Base-by-base conservation (phyloP, 2,329 filamentous ascomycete species). In the Sporothrix pallida region DNA sequence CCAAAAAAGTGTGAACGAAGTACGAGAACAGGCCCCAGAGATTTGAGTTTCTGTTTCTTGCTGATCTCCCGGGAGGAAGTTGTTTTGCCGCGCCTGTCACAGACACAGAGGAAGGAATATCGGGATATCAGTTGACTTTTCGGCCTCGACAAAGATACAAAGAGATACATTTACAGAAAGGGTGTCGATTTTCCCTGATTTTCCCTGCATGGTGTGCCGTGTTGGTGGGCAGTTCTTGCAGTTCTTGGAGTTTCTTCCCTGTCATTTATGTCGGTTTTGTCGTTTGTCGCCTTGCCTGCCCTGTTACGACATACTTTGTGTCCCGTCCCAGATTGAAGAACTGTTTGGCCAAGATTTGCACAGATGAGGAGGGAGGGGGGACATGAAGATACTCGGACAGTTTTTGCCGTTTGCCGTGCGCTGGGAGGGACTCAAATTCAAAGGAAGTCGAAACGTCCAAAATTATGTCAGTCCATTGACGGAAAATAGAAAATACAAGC, bases 131-230 rank as follows among this genome's bases (percentile, higher is more conserved):
- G 15, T 23, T 37, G 3, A 37, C 31, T 37, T 37, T 37, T 37
- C 31, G 31, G 31, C 7, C 31, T 5, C 31, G 31, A 37, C 31
- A 37, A 37, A 37, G 48, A 50, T 50, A 50, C 48, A 50, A 50
- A 50, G 48, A 50, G 48, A 50, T 13, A 50, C 52, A 23, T 20
- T 37, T 37, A 37, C 31, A 37, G 56, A n/a, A 17, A 63, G 60
- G 60, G 60, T 63, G 60, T 44, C 60, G 31, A 12, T 63, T 63
- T 37, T 63, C 60, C 37, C 60, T 63, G 31, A 20, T 46, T 46
- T 44, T 65, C n/a, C 60, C 60, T 65, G 60, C 60, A 65, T 65
- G 37, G 60, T 13, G 60, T 46, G 37, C 60, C 37, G 37, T 46
- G 13, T 65, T n/a, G 56, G 23, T 6, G 23, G 23, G 56, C 56